Conservation (phyloP, 805 yeast species). For the Lipomyces spencermartinsiae region DNA sequence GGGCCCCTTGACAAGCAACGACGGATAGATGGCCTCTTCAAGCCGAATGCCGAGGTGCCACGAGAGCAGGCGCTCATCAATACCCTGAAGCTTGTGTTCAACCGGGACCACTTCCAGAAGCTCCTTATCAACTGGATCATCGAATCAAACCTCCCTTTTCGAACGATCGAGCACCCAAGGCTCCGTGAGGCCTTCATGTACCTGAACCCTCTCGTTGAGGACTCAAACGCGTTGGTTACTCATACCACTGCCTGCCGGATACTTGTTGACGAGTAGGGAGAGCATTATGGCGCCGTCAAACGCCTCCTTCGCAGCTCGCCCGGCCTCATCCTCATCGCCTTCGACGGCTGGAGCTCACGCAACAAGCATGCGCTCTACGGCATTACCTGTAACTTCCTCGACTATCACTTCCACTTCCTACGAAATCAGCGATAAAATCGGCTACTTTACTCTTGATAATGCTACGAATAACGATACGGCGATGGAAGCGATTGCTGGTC, state of each 20-base stretch:
- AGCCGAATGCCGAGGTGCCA: neutral
- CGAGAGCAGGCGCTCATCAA: constrained; percentile 5
- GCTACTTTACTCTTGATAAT: no score
- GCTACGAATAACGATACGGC: neutral
- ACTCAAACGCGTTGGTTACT: constrained; percentile 4
- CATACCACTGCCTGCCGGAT: constrained; percentile 1
- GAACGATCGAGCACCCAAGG: constrained; percentile 5
- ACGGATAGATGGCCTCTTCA: constrained; percentile 1
- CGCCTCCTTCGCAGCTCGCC: neutral
- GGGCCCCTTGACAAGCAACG: neutral
- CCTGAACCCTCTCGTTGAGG: neutral
- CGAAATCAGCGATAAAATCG: neutral
- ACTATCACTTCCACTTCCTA: constrained; percentile 3
- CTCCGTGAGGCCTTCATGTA: neutral
- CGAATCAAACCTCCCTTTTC: constrained; percentile 4
- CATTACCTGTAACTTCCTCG: constrained; percentile 4
- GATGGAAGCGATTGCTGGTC: constrained; percentile 2
- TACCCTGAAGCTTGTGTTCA: neutral
- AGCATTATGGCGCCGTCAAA: neutral
- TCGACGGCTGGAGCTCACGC: constrained; percentile 6
- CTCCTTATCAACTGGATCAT: constrained; percentile 1
- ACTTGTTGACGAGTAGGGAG: neutral
- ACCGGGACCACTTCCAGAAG: constrained; percentile 4
- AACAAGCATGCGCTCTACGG: constrained; percentile 1
- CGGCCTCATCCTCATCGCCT: neutral